Conservation (phyloP, 2,329 filamentous ascomycete genomes). For the Talaromyces sp. region DNA sequence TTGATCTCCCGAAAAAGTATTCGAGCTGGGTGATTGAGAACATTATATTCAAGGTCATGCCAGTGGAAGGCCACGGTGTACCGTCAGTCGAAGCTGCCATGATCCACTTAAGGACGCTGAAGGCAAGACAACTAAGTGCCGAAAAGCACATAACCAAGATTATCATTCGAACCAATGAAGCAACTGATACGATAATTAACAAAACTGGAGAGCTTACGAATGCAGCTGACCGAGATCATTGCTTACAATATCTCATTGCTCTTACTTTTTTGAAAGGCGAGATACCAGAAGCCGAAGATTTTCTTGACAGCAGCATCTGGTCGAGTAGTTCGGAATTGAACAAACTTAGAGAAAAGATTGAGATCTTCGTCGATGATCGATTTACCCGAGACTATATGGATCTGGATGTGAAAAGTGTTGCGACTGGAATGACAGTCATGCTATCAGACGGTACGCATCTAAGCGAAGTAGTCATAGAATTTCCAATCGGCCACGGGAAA, state of each 20-base stretch:
- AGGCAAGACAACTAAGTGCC: conserved; percentile 3
- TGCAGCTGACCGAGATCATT: conserved; percentile 26
- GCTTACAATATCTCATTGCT: conserved; percentile 26
- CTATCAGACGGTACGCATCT: conserved; percentile 19
- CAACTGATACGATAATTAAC: conserved; percentile 25
- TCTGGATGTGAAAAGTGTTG: conserved; percentile 13
- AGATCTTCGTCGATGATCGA: conserved; percentile 20
- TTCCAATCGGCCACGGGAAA: conserved; percentile 27
- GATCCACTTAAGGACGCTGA: conserved; percentile 2
- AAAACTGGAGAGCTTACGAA: conserved; percentile 21
- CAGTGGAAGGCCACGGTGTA: conserved; percentile 24
- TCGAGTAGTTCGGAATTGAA: conserved; percentile 15
- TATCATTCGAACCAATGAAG: conserved; percentile 21
- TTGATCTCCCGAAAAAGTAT: conserved; percentile 3
- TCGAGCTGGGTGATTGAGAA: conserved; percentile 9
- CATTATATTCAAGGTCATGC: conserved; percentile 14
- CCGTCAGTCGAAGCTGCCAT: conserved; percentile 25
- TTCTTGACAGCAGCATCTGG: conserved; percentile 19
- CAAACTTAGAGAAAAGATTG: conserved; percentile 20
- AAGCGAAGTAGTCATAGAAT: conserved; percentile 28
- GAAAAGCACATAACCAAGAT: conserved; percentile 19
- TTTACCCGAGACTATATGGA: conserved; percentile 26
- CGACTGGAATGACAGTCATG: conserved; percentile 20
- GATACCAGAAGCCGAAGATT: conserved; percentile 18
- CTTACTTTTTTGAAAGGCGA: conserved; percentile 23